A percentile compares a stretch with the other conserved stretches of the same genome.
Evolutionary conservation across 1,284 basidiomycete species (phyloP).

Genomic region (Irpex sp.): DNA sequence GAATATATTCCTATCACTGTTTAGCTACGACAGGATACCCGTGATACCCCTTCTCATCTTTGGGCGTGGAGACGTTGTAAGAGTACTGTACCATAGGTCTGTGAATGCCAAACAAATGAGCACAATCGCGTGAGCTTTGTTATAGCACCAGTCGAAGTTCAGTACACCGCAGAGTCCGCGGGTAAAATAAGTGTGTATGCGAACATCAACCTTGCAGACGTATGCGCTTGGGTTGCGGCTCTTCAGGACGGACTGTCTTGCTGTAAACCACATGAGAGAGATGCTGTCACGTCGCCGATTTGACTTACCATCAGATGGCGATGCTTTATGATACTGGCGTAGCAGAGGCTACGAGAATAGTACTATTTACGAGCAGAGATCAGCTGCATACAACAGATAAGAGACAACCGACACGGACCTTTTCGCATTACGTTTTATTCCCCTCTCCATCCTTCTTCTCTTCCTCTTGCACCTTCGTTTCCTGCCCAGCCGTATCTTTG

Average conservation of each 20-base stretch:
- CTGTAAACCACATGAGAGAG: no score
- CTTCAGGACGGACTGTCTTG: no score
- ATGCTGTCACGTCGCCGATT: no score
- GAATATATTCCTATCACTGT: slow-evolving; percentile 4
- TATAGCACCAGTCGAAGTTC: no score
- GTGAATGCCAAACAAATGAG: background rate
- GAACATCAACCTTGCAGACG: no score
- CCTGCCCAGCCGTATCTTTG: background rate
- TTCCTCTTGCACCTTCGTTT: background rate
- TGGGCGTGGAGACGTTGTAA: background rate
- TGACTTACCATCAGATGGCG: no score
- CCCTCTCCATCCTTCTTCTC: background rate
- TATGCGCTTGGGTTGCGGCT: no score
- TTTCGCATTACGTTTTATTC: background rate
- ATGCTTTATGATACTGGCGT: no score
- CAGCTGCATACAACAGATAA: background rate
- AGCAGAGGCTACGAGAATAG: background rate
- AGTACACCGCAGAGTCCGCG: no score
- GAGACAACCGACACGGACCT: background rate
- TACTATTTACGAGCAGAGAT: background rate
- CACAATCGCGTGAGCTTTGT: no score
- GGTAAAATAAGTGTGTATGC: no score
- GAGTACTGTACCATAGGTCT: background rate
- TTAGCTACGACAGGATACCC: background rate
- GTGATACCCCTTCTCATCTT: background rate